Percentiles rank a stretch among this genome's conserved stretches.
Evolutionary conservation across 2,329 filamentous ascomycete genomes (phyloP).

Genomic region (Ceratocystis colombiana): DNA sequence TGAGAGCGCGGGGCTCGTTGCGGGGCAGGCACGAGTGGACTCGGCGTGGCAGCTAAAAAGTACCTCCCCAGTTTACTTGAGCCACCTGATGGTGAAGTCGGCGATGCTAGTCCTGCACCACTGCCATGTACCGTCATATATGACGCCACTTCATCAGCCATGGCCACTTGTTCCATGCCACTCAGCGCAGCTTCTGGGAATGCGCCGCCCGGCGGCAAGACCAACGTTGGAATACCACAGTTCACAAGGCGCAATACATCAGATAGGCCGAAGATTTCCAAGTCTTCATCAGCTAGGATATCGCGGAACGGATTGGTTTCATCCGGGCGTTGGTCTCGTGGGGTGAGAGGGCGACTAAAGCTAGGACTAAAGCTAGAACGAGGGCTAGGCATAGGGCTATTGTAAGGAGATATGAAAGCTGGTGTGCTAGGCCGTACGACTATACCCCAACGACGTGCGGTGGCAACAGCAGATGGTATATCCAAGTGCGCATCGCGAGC

Average conservation of each 20-base stretch:
- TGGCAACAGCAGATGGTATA: constrained; percentile 19
- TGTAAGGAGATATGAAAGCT: background rate
- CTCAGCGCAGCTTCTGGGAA: constrained; percentile 11
- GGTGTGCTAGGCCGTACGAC: constrained; percentile 15
- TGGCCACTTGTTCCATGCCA: constrained; percentile 17
- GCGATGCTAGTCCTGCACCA: background rate
- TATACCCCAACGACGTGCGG: constrained; percentile 22
- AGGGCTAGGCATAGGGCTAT: constrained; percentile 1
- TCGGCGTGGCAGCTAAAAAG: constrained; percentile 9
- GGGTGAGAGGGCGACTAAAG: constrained; percentile 10
- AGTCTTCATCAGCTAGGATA: constrained; percentile 23
- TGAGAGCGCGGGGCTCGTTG: constrained; percentile 10
- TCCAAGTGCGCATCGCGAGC: constrained; percentile 22
- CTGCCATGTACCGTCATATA: constrained; percentile 22
- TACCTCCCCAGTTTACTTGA: background rate
- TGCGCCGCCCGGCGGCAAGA: constrained; percentile 17
- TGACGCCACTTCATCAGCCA: constrained; percentile 19
- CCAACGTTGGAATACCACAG: constrained; percentile 13
- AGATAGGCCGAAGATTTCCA: constrained; percentile 19
- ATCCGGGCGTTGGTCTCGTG: background rate
- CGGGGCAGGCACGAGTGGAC: constrained; percentile 13
- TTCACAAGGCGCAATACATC: constrained; percentile 15
- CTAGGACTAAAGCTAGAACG: constrained; percentile 7
- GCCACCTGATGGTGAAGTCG: background rate
- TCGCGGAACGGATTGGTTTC: constrained; percentile 22